Conservation (phyloP, 805 yeast genomes). For the Ogataea zsoltii region DNA sequence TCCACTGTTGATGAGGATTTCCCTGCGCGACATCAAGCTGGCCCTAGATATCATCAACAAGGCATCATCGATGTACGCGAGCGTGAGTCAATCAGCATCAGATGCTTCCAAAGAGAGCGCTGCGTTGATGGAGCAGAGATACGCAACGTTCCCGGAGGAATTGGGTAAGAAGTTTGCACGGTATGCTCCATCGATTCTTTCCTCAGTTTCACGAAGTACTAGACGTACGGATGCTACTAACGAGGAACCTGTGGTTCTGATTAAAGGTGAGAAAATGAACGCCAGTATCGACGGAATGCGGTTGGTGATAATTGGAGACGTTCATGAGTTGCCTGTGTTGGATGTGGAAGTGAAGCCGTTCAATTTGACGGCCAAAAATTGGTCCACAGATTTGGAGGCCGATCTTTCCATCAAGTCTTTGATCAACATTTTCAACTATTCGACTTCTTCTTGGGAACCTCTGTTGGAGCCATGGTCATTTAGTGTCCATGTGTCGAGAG, state of each 20-base stretch:
- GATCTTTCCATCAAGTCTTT: conserved; percentile 63
- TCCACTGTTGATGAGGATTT: conserved; percentile 76
- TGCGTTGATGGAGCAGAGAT: conserved; percentile 18
- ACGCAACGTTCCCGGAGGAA: conserved; percentile 56
- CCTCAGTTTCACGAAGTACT: conserved; percentile 45
- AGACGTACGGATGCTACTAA: conserved; percentile 11
- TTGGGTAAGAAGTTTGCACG: conserved; percentile 59
- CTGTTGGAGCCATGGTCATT: conserved; percentile 85
- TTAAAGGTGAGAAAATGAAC: conserved; percentile 67
- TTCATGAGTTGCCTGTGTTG: conserved; percentile 84
- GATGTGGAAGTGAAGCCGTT: conserved; percentile 77
- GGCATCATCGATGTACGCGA: conserved; percentile 57
- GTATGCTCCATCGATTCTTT: conserved; percentile 67
- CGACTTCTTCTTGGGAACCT: conserved; percentile 95
- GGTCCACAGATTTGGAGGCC: conserved; percentile 84
- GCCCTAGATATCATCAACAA: conserved; percentile 72
- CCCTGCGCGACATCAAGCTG: conserved; percentile 81
- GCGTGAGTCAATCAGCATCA: conserved; percentile 19
- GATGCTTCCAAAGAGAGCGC: conserved; percentile 2
- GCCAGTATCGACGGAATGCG: conserved; percentile 75
- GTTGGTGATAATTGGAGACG: conserved; percentile 83
- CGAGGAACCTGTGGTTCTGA: conserved; percentile 40
- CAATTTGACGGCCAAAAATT: conserved; percentile 65
- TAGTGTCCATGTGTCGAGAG: conserved; percentile 64
- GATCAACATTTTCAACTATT: conserved; percentile 80